Base-by-base conservation (phyloP, 208 protist genomes). In the Trypanosoma congolense region DNA sequence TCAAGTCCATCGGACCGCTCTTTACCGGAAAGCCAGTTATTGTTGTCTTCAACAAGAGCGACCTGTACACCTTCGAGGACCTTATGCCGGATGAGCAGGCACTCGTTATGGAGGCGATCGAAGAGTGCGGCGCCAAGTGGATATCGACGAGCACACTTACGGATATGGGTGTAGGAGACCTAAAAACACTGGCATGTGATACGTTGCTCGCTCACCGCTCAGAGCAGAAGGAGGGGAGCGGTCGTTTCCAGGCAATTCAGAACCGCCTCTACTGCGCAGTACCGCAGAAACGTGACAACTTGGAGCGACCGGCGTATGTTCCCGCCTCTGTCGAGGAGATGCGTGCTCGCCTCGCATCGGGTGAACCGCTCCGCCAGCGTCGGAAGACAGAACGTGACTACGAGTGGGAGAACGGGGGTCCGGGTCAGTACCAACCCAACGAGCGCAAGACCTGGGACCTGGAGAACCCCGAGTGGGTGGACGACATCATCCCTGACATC, bases 1-100 rank as follows among this genome's bases (percentile, higher is more conserved):
- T 99, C 77, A 70, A 98, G 43, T 96, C 80, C 21, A 98, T 99
- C 65, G 94, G 92, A 36, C 97, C 98, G 6, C 85, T 99, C 19
- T 99, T 99, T 75, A 88, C 75, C n/a, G 97, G 98, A 55, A 99
- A 99, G 81, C 98, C 98, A 12, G 75, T 99, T n/a, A 72, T 99
- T 4, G 70, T 99, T 4, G 96, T 99, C 16, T 70, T 99, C 61
- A 99, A 99, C 80, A 99, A 99, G 81, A 96, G 87, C 62, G 99
- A 99, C 71, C 70, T 99, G 9, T 87, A 85, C 31, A 88, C 72
- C n/a, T 82, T 94, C 25, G 90, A 98, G 16, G 77, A 97, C 18
- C 59, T 99, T 1, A 65, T 60, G 10, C 42, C 74, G 2, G 81
- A 88, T 35, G 89, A 98, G 22, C 76, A 96, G 33, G 69, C 81